A percentile compares a stretch with the other conserved stretches of the same genome.
Evolutionary conservation across 1,139 yeast species (phyloP).

Genomic region (Pichia sp.): DNA sequence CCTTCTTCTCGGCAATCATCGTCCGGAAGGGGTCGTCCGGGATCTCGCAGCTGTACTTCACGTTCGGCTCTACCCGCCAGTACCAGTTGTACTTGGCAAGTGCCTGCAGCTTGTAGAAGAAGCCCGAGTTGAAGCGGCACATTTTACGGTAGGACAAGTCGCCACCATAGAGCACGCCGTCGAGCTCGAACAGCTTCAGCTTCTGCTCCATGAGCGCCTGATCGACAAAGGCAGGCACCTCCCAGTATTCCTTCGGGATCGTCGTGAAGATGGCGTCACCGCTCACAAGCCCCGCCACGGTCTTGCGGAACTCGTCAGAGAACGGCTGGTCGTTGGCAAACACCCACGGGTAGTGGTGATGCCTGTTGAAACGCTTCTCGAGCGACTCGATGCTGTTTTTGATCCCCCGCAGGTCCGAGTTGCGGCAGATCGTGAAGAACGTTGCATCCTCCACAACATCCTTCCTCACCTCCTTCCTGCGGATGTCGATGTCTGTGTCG

Average conservation of each 20-base stretch:
- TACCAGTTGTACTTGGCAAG: constrained; percentile 61
- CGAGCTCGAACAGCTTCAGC: constrained; percentile 44
- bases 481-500: constrained; percentile 17
- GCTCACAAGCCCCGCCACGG: constrained; percentile 35
- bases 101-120: constrained; percentile 60
- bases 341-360: constrained; percentile 73
- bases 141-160: constrained; percentile 63
- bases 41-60: constrained; percentile 60
- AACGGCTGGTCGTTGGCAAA: constrained; percentile 61
- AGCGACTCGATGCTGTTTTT: constrained; percentile 58
- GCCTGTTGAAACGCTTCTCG: constrained; percentile 67
- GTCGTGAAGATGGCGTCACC: constrained; percentile 47
- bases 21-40: constrained; percentile 62
- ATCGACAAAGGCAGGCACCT: constrained; percentile 57
- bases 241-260: constrained; percentile 50
- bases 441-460: constrained; percentile 51
- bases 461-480: background rate
- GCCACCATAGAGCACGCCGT: constrained; percentile 54
- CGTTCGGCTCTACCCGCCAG: constrained; percentile 76
- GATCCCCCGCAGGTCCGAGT: constrained; percentile 57
- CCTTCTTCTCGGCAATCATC: constrained; percentile 59
- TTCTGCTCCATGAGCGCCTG: constrained; percentile 50
- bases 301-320: constrained; percentile 40
- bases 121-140: constrained; percentile 75
- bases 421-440: constrained; percentile 69